Evolutionary conservation across 2,329 filamentous ascomycete species (phyloP), one percentile per base, ranked within the genome.

Genomic region (Talaromyces sp.): DNA sequence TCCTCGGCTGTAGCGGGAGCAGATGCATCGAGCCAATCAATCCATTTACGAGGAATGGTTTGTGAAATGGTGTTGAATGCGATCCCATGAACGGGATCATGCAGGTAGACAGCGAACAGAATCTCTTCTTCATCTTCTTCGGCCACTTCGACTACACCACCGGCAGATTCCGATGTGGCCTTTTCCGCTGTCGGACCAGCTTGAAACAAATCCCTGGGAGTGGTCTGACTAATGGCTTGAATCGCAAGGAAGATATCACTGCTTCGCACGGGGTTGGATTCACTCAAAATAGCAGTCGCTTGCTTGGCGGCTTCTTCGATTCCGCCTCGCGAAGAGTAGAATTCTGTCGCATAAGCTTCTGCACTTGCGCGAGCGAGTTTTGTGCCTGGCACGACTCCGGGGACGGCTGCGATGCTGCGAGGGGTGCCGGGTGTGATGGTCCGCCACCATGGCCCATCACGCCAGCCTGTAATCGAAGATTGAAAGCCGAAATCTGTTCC

Each of bases 231-330:
- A 66, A 97, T 84, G 9, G 94, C 91, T 76, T 99, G 94, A 35
- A 99, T 87, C n/a, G 92, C 85, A 33, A 99, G 81, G 81, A 99
- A 99, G 62, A 99, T 89, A 71, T 99, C 91, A 60, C 89, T 95
- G 69, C 88, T 96, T 58, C 94, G 85, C 11, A 96, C 91, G 0
- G 94, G 93, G 71, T 97, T 97, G 41, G 81, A 84, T 72, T 95
- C 90, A 74, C 85, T 91, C 40, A 95, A 75, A 2, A 87, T 82
- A 72, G 96, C 86, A 0, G 88, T 87, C 0, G 91, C 91, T 56
- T 89, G 84, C 67, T 88, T 85, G 61, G 89, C 89, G 25, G 91
- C 92, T 65, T 85, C 82, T 72, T 92, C 88, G 2, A 97, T 73
- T 1, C 93, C 93, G 33, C 92, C 93, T 61, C 84, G 81, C 3